A percentile compares a stretch with the other conserved stretches of the same genome.
These are phyloP conservation scores for Plectosphaerella cucumerina DNA, from an alignment of 2,329 filamentous ascomycete species.

Conservation along the genomic window DNA sequence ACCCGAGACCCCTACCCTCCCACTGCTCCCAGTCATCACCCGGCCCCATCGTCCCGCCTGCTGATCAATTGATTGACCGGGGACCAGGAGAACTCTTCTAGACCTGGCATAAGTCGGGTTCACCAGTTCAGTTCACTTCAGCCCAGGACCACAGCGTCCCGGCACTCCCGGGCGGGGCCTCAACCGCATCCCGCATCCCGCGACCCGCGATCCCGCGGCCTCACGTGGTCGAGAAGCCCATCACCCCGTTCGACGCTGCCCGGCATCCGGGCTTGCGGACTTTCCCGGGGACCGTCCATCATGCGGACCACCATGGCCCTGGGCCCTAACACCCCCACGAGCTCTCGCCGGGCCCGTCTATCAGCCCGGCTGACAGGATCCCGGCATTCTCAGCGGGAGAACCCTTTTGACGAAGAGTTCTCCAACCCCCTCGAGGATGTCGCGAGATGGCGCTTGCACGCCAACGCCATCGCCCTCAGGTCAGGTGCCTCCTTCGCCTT, in stretches of 20 bases:
- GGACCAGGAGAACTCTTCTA: too few relatives aligned
- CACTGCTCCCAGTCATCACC: too few relatives aligned
- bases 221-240: not conserved
- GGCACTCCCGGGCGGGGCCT: too few relatives aligned
- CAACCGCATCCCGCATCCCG: too few relatives aligned
- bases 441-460: conserved; percentile 38
- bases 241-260: too few relatives aligned
- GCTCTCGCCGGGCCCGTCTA: not conserved
- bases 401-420: conserved; percentile 24
- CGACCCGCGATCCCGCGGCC: too few relatives aligned
- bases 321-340: not conserved
- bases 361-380: not conserved
- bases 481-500: conserved; percentile 39
- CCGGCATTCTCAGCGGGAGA: not conserved
- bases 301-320: not conserved
- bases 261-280: not conserved
- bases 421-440: conserved; percentile 38
- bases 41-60: too few relatives aligned
- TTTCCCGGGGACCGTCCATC: not conserved
- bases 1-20: too few relatives aligned
- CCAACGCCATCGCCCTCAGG: conserved; percentile 37
- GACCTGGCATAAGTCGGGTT: too few relatives aligned
- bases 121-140: too few relatives aligned
- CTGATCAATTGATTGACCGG: too few relatives aligned
- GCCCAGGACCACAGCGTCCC: too few relatives aligned